Evolutionary conservation across 306 rosid genomes (phyloP), one percentile per base, ranked within the genome.

Genomic region (Malus orientalis): DNA sequence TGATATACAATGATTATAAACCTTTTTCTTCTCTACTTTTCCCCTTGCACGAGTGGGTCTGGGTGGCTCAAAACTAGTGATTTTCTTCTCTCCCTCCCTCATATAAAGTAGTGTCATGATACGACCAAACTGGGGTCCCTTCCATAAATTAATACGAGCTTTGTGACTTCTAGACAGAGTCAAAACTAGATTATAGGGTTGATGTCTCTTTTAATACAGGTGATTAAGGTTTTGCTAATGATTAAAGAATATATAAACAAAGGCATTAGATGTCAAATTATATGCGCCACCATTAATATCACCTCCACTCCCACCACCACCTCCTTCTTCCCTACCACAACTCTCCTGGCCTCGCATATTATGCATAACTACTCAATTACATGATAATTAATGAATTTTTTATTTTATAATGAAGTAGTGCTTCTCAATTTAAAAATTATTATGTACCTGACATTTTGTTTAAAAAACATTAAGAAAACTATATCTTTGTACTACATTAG

Each of bases 221-320:
- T 62, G 22, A 61, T 44, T 27, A 27, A 74, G 69, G n/a, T 74
- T 61, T 74, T 73, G 38, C 23, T 73, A 27, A 61, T 42, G 30
- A 44, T 36, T 66, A 66, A 66, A 66, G 42, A 36, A 36, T 4
- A 10, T 38, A 51, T 14, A 76, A 67, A 57, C 32, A 42, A 19
- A 11, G 8, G 22, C 70, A 58, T 18, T 25, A 73, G 74, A 79
- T 78, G 80, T 77, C 85, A 85, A 85, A 77, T 82, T 69, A 81
- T 78, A 42, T 74, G 85, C 82, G 33, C 91, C 91, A 84, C 86
- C 84, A 84, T 61, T 49, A 74, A 63, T 70, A 64, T 75, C 67
- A 85, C 63, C 25, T 64, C 79, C 86, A 57, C 76, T 83, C 81
- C 80, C 86, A 44, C 78, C 86, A 44, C 78, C 83, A 84, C 86